Conservation (phyloP, 2,329 filamentous ascomycete genomes). For the Hirsutella thompsonii region DNA sequence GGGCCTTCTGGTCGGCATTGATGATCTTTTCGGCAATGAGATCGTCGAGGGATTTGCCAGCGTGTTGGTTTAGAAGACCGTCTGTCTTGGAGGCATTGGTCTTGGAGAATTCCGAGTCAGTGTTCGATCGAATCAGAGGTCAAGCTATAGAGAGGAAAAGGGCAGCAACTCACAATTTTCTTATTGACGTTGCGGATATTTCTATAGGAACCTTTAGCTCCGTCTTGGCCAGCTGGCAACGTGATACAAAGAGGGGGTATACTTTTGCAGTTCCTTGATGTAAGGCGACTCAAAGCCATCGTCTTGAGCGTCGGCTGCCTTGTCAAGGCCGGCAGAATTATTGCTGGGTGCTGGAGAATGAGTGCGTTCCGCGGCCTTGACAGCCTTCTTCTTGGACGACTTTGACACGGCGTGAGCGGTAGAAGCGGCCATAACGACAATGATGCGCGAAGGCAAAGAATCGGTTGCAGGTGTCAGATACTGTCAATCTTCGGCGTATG, state of each 20-base stretch:
- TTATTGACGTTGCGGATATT: conserved; percentile 86
- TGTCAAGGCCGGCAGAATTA: conserved; percentile 32
- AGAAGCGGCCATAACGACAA: conserved; percentile 44
- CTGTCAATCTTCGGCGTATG: neutral
- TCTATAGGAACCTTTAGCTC: conserved; percentile 31
- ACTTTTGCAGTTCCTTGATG: conserved; percentile 87
- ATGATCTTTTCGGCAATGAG: conserved; percentile 60
- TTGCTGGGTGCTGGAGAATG: conserved; percentile 40
- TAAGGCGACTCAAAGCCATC: conserved; percentile 59
- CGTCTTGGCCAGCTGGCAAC: neutral
- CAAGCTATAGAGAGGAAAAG: neutral
- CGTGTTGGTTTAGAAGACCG: conserved; percentile 53
- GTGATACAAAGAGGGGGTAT: conserved; percentile 18
- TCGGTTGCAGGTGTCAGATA: neutral
- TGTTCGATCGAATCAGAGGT: no score
- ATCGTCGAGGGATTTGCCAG: conserved; percentile 58
- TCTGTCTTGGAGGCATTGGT: conserved; percentile 63
- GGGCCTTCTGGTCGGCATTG: conserved; percentile 68
- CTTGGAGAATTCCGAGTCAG: conserved; percentile 23
- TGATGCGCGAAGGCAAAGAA: conserved; percentile 2
- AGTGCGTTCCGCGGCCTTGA: conserved; percentile 36
- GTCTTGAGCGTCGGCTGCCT: conserved; percentile 43
- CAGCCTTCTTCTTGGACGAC: conserved; percentile 54
- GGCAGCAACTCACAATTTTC: conserved; percentile 61
- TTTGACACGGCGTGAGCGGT: conserved; percentile 49